phyloP scores from a whole-genome alignment of 1,139 yeast species.

The Hyphopichia wangnamkhiaoensis region DNA sequence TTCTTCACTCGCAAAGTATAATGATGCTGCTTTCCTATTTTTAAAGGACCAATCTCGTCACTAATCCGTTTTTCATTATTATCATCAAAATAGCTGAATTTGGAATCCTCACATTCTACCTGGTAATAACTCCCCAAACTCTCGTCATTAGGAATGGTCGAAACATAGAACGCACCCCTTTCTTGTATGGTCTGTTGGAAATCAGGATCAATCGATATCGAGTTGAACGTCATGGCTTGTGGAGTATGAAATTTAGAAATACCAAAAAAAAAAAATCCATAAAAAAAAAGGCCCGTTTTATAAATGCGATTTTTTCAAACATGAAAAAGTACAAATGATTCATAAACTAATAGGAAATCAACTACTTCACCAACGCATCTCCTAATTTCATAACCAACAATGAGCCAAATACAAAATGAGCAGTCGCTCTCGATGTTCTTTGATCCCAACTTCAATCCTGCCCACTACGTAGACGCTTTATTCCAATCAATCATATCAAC shows the following conservation, averaged over 20 bases:
- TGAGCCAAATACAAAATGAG: conserved; percentile 9
- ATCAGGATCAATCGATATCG: background rate
- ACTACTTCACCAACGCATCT: background rate
- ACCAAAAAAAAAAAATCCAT: background rate
- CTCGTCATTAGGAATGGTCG: background rate
- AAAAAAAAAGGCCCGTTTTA: too few species aligned
- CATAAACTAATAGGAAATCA: too few species aligned
- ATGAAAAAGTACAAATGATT: too few species aligned
- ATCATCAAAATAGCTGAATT: background rate
- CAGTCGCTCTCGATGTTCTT: conserved; percentile 39
- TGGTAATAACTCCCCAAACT: background rate
- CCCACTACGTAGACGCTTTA: conserved; percentile 39
- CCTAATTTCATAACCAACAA: background rate
- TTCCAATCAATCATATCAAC: conserved; percentile 25
- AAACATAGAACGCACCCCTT: background rate
- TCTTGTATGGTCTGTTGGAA: background rate
- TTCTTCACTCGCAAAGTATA: background rate
- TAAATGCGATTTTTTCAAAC: too few species aligned
- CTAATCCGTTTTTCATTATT: background rate
- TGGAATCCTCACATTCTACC: background rate
- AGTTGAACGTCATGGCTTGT: background rate
- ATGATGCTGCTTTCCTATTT: background rate
- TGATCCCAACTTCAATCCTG: conserved; percentile 40
- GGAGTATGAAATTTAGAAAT: background rate
- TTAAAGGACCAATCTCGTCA: background rate